Base-by-base conservation (phyloP, 768 basidiomycete genomes). In the Pleurotus citrinopileatus region DNA sequence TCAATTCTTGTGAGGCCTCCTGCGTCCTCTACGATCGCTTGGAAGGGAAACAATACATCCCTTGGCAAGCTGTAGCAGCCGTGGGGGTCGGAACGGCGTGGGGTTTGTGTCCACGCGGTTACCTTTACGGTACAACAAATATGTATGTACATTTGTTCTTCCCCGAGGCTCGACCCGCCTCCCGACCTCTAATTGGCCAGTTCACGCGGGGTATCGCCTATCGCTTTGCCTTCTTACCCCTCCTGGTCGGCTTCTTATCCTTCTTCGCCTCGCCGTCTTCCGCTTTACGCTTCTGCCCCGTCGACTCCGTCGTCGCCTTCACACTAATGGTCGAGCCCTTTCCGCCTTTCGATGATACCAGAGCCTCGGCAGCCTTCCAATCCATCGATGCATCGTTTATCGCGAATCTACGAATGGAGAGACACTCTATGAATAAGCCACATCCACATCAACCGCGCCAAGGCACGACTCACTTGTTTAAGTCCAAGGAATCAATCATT, bases 401-500 rank as follows among this genome's bases (percentile, higher is more conserved):
- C 23, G 87, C 85, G 65, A 80, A 91, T 65, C 89, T 45, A 54
- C 44, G 27, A 51, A 57, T 54, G 44, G 25, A 61, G 23, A 52
- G 55, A 52, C 44, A 59, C 60, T 53, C 56, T 63, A 46, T 46
- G 25, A 59, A 50, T 36, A 32, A 32, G 48, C 15, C 10, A 27
- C 25, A 3, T 36, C 27, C 48, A 22, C 28, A 34, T 4, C 17
- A 37, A 37, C 13, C 17, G 42, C 22, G 36, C 2, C 54, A 48
- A 17, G 17, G 55, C 20, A 42, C 12, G 37, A 78, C 91, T 80
- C 65, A 98, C 94, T 88, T 87, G 71, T 77, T 82, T 56, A 98
- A 70, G 71, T 98, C 94, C 26, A 99, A 77, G 19, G 90, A 81
- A 59, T 92, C 85, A 45, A 98, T 85, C 77, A 98, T 83, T 68